These are phyloP conservation scores for Penicillium longicatenatum DNA, from an alignment of 495 filamentous ascomycete species.

Conservation along the genomic window DNA sequence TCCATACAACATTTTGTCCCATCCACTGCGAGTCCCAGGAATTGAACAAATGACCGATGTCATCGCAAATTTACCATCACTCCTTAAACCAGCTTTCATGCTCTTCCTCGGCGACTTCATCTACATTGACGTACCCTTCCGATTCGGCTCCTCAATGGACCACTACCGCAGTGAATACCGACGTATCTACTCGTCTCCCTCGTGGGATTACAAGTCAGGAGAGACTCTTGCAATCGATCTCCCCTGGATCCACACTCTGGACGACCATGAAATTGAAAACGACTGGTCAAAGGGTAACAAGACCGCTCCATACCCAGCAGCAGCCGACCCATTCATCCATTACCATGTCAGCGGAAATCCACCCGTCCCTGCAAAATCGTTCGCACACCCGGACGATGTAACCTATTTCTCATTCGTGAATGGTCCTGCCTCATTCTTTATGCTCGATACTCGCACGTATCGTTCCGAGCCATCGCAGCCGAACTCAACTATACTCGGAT, in stretches of 20 bases:
- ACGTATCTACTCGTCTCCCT: slow-evolving; percentile 88
- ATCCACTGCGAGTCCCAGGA: slow-evolving; percentile 80
- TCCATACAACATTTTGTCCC: slow-evolving; percentile 79
- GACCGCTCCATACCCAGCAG: slow-evolving; percentile 69
- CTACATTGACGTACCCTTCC: slow-evolving; percentile 87
- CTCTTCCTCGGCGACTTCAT: slow-evolving; percentile 99
- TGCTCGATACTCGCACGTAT: slow-evolving; percentile 90
- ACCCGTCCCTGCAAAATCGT: slow-evolving; percentile 51
- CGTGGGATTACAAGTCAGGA: slow-evolving; percentile 66
- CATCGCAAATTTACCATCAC: slow-evolving; percentile 60
- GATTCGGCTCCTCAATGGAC: slow-evolving; percentile 68
- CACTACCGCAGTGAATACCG: slow-evolving; percentile 90
- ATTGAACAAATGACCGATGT: slow-evolving; percentile 61
- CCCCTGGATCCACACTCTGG: slow-evolving; percentile 93
- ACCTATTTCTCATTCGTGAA: slow-evolving; percentile 88
- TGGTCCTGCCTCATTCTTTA: slow-evolving; percentile 90
- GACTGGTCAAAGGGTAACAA: slow-evolving; percentile 77
- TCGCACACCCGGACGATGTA: slow-evolving; percentile 49
- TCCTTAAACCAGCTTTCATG: slow-evolving; percentile 77
- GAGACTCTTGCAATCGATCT: slow-evolving; percentile 53
- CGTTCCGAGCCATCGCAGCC: slow-evolving; percentile 63
- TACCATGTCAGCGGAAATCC: slow-evolving; percentile 89
- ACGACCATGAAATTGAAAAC: slow-evolving; percentile 95
- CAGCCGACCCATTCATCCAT: slow-evolving; percentile 81
- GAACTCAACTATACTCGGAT: slow-evolving; percentile 84